phyloP scores from a whole-genome alignment of 306 rosid genomes.

The Vigna nakashimae region DNA sequence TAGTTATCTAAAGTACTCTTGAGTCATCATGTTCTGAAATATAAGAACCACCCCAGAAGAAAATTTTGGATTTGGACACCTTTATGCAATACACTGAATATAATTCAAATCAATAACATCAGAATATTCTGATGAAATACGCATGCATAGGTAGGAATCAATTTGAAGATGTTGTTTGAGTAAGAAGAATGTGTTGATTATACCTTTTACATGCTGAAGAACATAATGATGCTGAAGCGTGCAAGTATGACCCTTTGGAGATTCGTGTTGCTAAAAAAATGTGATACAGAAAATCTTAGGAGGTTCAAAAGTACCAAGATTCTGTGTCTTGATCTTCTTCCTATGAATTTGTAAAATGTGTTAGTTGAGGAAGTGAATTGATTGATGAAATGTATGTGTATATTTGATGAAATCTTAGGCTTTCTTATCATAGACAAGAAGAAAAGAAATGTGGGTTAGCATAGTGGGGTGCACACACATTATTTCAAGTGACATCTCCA shows the following conservation, averaged over 20 bases:
- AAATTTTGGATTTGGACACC: neutral
- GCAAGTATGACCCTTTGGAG: conserved; percentile 33
- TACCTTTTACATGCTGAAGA: conserved; percentile 42
- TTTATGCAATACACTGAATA: neutral
- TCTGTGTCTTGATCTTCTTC: conserved; percentile 45
- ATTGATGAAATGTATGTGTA: conserved; percentile 45
- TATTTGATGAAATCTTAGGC: conserved; percentile 47
- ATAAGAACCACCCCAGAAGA: neutral
- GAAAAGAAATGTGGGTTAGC: conserved; percentile 53
- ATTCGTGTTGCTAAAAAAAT: conserved; percentile 46
- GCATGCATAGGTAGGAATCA: neutral
- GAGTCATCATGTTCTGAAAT: neutral
- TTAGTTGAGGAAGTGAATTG: conserved; percentile 46
- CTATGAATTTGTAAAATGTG: conserved; percentile 37
- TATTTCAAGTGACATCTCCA: conserved; percentile 51
- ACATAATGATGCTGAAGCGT: conserved; percentile 42
- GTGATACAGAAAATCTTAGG: conserved; percentile 32
- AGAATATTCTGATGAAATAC: neutral
- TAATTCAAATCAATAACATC: conserved; percentile 8
- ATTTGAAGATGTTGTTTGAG: neutral
- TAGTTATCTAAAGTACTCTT: neutral
- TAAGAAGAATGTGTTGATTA: neutral
- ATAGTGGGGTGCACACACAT: conserved; percentile 64
- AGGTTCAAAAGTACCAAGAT: conserved; percentile 48
- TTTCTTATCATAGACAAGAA: conserved; percentile 36